These are phyloP conservation scores for Chlamydomonas sphaeroides DNA, from an alignment of 139 green algal species.

Conservation along the genomic window DNA sequence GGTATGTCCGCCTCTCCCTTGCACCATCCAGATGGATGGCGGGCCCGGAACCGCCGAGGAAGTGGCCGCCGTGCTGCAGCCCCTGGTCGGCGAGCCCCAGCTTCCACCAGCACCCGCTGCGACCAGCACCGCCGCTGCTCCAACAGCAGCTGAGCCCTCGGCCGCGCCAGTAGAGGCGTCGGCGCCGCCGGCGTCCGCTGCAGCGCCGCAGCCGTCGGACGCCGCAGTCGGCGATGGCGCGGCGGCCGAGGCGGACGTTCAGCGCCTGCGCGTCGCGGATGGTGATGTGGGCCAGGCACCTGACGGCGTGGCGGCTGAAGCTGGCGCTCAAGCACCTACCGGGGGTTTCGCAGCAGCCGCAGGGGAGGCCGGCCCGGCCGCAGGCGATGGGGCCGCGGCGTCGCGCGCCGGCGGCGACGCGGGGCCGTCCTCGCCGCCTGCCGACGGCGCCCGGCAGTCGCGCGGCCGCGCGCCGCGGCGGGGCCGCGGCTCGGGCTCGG, in stretches of 20 bases:
- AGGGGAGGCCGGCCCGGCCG: too few relatives aligned
- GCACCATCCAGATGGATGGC: constrained; percentile 49
- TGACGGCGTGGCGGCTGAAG: too few relatives aligned
- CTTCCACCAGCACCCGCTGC: background rate
- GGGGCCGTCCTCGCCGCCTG: too few relatives aligned
- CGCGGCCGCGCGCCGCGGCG: background rate
- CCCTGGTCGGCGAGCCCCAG: constrained; percentile 13
- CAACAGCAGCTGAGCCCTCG: background rate
- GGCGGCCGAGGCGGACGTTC: too few relatives aligned
- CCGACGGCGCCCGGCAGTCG: background rate
- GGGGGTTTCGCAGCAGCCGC: background rate
- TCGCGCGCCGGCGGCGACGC: background rate
- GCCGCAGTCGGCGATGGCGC: background rate
- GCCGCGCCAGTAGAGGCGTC: background rate
- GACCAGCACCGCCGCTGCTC: background rate
- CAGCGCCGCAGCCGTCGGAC: background rate
- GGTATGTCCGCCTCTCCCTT: too few relatives aligned
- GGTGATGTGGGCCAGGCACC: too few relatives aligned
- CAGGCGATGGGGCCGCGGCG: too few relatives aligned
- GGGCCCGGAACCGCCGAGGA: constrained; percentile 43
- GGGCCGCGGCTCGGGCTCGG: background rate
- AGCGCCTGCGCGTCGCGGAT: background rate
- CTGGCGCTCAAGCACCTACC: background rate
- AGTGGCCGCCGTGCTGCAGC: constrained; percentile 31
- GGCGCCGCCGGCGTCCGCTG: background rate